Evolutionary conservation across 768 basidiomycete species (phyloP), one percentile per base, ranked within the genome.

Genomic region (Glaciozyma antarctica): DNA sequence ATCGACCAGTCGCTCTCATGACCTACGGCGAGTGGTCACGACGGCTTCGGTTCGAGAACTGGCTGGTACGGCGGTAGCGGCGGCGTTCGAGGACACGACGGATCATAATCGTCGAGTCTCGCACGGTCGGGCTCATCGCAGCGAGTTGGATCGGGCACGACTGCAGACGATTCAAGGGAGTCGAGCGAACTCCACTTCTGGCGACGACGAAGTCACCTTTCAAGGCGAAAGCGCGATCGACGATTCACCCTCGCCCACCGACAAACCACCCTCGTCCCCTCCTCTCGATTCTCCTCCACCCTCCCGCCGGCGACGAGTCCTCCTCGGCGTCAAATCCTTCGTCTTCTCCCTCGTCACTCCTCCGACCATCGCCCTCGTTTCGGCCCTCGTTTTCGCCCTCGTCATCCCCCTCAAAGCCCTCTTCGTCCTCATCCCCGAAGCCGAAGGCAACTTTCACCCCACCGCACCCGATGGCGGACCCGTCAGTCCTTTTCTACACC

Each of bases 361-460:
- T 0, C 74, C 79, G 1, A 83, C 84, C 0, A 69, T 85, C 15
- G 75, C 82, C 6, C 84, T 87, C 60, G 70, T 84, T 60, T 21
- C 80, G 28, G 76, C 82, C 0, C 81, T 87, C 61, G 78, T 82
- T 48, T 81, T 85, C 65, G 80, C 85, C 1, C 77, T 86, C 24
- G 73, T 85, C 2, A 79, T 81, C 2, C 76, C 78, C 15, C 79
- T 87, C 64, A 86, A 86, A 68, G 84, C 81, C 0, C 78, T 87
- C 4, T 86, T 87, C 67, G 78, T 85, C 4, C 59, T 76, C 2
- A 78, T 84, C 5, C 76, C 79, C 1, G 78, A 79, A 2, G 76
- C 79, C 1, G 78, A 79, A 2, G 76, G 78, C 76, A 13, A 45
- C 4, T 71, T 58, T 38, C 26, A 58, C 24, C 57, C 57, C 6